Percentiles rank a stretch among this genome's conserved stretches.
These are phyloP conservation scores for Plasmodium berghei DNA, from an alignment of 169 alveolate species.

Conservation along the genomic window DNA sequence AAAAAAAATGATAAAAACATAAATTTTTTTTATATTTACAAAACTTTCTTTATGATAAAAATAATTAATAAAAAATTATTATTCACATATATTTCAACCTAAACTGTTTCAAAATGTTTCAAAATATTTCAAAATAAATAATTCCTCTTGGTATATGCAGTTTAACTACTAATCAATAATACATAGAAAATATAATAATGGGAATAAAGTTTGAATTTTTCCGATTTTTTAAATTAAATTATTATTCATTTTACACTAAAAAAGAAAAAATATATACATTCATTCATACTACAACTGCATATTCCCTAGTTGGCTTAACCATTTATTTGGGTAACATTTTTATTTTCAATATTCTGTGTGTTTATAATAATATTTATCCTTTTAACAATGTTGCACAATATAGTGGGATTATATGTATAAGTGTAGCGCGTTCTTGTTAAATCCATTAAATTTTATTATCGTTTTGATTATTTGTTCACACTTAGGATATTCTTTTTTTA, in stretches of 20 bases:
- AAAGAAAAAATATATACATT: constrained; percentile 74
- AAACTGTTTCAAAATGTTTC: too few relatives aligned
- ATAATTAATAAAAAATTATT: too few relatives aligned
- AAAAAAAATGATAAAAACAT: too few relatives aligned
- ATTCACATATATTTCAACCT: too few relatives aligned
- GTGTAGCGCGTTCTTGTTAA: neutral
- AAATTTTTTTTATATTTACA: too few relatives aligned
- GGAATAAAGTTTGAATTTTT: constrained; percentile 72
- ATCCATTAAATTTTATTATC: neutral
- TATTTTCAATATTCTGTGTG: neutral
- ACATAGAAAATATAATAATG: constrained; percentile 5
- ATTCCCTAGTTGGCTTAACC: constrained; percentile 67
- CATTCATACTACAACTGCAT: constrained; percentile 61
- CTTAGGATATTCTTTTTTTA: constrained; percentile 58
- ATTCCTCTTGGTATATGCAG: too few relatives aligned
- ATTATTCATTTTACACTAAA: constrained; percentile 67
- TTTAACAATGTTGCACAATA: too few relatives aligned
- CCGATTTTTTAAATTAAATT: constrained; percentile 65
- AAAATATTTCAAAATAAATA: too few relatives aligned
- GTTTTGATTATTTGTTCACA: neutral
- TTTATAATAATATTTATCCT: neutral
- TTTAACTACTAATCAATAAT: too few relatives aligned
- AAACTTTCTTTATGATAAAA: too few relatives aligned
- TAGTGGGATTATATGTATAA: neutral
- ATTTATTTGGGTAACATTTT: constrained; percentile 24